Base-by-base conservation (phyloP, 2,329 filamentous ascomycete species). In the Neocucurbitaria cava region DNA sequence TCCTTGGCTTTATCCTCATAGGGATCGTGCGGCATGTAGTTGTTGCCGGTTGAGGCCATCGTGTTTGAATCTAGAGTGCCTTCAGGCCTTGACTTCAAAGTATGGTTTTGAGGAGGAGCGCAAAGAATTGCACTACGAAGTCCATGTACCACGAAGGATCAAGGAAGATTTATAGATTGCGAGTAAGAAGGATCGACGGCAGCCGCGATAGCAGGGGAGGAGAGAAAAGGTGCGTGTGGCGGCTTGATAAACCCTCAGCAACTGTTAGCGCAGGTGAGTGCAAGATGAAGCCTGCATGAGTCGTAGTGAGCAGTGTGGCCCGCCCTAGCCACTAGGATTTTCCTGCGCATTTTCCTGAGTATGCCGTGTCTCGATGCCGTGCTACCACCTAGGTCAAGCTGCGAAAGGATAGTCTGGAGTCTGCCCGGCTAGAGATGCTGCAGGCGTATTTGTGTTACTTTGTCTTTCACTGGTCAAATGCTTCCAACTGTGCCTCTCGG, bases 31-130 rank as follows among this genome's bases (percentile, higher is more conserved):
- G 54, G 23, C n/a, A 46, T 43, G 51, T 71, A 72, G 35, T 76
- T 70, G 45, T 72, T 62, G 52, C 69, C 68, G 30, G 68, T 66
- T 21, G 74, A 76, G 26, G 74, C 62, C 75, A 77, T 77, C 31
- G 42, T 60, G 39, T 24, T 31, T 42, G 39, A 40, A 44, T 33
- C 30, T 41, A 23, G 21, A 41, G 52, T 33, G 20, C 15, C 45
- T 31, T 33, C 38, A 47, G 39, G 41, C 28, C 43, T 24, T 38
- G 49, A 10, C 52, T 47, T 70, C 59, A 72, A 53, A 57, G 63
- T 51, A 76, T 63, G 39, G 57, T 59, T 59, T 75, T 72, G 60
- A 74, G 70, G 46, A 74, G 68, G 30, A 75, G 69, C 35, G 62
- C 67, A 55, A 74, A 75, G 55, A 71, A 74, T 43, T 69, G 64